Base-by-base conservation (phyloP, 495 filamentous ascomycete species). In the Hyaloscypha bicolor region DNA sequence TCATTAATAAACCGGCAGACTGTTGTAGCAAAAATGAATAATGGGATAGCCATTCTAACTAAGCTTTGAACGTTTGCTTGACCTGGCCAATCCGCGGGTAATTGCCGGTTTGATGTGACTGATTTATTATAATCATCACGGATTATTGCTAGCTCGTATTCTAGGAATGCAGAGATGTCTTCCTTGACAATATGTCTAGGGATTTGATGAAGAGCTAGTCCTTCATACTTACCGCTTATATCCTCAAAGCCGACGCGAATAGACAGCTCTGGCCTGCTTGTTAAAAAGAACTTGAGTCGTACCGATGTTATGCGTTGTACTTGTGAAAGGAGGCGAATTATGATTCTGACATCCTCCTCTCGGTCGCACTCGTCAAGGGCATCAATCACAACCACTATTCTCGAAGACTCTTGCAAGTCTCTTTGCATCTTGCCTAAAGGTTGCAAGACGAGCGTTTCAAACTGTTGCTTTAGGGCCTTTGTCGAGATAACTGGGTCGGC, bases 1-100 rank as follows among this genome's bases (percentile, higher is more conserved):
- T 75, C 74, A 14, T 59, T 16, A 22, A 78, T 70, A 55, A 77
- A 82, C 12, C 76, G 72, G 60, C 56, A 60, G 6, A 72, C 72
- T 25, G 80, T 82, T 0, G 76, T 69, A n/a, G 78, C 78, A 67
- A 70, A 81, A 33, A 83, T 81, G 68, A 83, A 83, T 9, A 82
- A 68, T 31, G 76, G 74, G 57, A 66, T 67, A 19, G 82, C 74
- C 58, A 69, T 76, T 9, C 74, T 19, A 1, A 78, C 78, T 4
- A 85, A 69, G 19, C 19, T 21, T n/a, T 74, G 30, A 19, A 60
- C 31, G 25, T 25, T 25, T 37, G 30, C 2, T 14, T 60, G 56
- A 1, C 56, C 56, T 14, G 56, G 56, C 56, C 56, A 60, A 21
- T 60, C 56, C 11, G 56, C 30, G 1, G 56, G 32, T 14, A 60